Evolutionary conservation across 1,284 basidiomycete species (phyloP), one percentile per base, ranked within the genome.

Genomic region (Heterobasidion irregulare): DNA sequence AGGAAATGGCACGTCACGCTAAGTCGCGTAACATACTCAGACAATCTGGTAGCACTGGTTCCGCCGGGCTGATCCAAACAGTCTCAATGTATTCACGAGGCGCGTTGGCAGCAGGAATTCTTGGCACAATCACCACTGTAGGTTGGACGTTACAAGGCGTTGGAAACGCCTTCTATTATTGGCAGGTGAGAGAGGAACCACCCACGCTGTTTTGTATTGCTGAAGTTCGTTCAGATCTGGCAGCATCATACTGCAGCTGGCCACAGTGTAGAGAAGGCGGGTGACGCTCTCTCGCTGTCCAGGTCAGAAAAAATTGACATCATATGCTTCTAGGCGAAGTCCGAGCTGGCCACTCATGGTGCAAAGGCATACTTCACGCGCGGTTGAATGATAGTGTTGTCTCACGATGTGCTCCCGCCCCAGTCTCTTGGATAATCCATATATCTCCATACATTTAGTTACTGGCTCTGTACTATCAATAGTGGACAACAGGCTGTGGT

Each of bases 61-160:
- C 92, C 44, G 94, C 92, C 10, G 96, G 97, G n/a, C 77, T 99
- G 49, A 92, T 98, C 66, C 92, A 94, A 70, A 96, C 88, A 36
- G 91, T 97, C 62, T 76, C 84, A 59, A 84, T 86, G 75, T 92
- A 84, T 67, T 75, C 77, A n/a, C 66, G 71, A 47, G 75, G 78
- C 50, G 73, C 77, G 41, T 76, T 90, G 70, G 82, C 83, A 19
- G 86, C 92, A 16, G 93, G 83, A 52, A 76, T 94, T 52, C 77
- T 98, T 53, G 85, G 90, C 48, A 75, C 84, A 12, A 70, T 99
- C 50, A 80, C 94, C 2, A 93, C 89, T 8, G 76, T 86, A 35
- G 94, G 93, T 34, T 99, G 97, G 93, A 76, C 80, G 3, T 57
- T 96, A 36, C 94, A 99, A 70, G 89, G 89, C 8, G 62, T 86